These are phyloP conservation scores for Hamamelis virginiana DNA, from an alignment of 164 flowering plant genomes.

Conservation along the genomic window DNA sequence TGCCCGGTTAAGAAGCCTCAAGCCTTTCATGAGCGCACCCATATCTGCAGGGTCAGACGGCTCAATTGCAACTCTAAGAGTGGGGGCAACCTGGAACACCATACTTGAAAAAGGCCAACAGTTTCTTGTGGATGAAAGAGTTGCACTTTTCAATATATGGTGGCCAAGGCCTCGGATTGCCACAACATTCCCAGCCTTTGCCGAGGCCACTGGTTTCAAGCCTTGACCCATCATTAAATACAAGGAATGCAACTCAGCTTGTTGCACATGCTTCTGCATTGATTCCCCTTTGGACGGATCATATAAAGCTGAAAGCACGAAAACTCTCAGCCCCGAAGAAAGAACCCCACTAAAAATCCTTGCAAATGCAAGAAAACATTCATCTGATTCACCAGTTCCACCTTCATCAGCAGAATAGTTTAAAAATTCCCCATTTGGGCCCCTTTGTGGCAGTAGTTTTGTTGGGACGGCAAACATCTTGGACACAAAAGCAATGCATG, in stretches of 20 bases:
- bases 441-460: slow-evolving; percentile 72
- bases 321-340: slow-evolving; percentile 57
- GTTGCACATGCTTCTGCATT: slow-evolving; percentile 76
- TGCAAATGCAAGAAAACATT: slow-evolving; percentile 91
- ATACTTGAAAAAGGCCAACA: slow-evolving; percentile 98
- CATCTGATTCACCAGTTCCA: slow-evolving; percentile 62
- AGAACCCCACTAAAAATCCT: slow-evolving; percentile 89
- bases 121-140: slow-evolving; percentile 75
- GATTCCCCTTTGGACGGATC: slow-evolving; percentile 71
- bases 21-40: slow-evolving; percentile 72
- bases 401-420: slow-evolving; percentile 40
- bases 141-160: slow-evolving; percentile 81
- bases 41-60: slow-evolving; percentile 87
- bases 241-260: slow-evolving; percentile 67
- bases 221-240: slow-evolving; percentile 98
- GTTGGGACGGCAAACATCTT: slow-evolving; percentile 91
- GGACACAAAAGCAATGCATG: slow-evolving; percentile 87
- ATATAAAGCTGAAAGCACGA: slow-evolving; percentile 84
- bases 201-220: slow-evolving; percentile 63
- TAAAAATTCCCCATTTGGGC: slow-evolving; percentile 49
- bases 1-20: slow-evolving; percentile 81
- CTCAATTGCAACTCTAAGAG: slow-evolving; percentile 82
- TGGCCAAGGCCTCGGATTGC: slow-evolving; percentile 91
- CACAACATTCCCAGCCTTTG: slow-evolving; percentile 77
- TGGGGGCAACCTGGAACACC: slow-evolving; percentile 86